phyloP scores from a whole-genome alignment of 176 grass and related monocot genomes.

The Musa acuminata region DNA sequence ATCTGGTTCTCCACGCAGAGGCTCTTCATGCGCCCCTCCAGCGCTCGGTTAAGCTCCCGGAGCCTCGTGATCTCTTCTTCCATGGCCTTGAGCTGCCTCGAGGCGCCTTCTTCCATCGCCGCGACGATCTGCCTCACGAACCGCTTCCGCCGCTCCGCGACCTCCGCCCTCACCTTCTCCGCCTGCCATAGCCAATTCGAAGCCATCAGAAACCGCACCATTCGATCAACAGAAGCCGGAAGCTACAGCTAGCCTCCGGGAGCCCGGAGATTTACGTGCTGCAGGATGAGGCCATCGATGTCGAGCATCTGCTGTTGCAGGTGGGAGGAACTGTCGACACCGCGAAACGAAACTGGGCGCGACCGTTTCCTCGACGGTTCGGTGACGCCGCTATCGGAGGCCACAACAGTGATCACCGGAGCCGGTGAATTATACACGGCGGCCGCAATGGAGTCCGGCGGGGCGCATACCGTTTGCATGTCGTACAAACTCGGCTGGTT shows the following conservation, averaged over 20 bases:
- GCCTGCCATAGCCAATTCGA: conserved; percentile 27
- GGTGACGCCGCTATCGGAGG: conserved; percentile 34
- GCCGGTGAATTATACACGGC: background rate
- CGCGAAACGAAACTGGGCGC: background rate
- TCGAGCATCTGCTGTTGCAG: conserved; percentile 50
- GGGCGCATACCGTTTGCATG: background rate
- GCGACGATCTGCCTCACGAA: conserved; percentile 23
- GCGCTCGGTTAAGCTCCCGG: conserved; percentile 38
- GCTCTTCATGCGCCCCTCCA: conserved; percentile 41
- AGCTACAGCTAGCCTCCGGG: too few relatives aligned
- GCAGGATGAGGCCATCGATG: conserved; percentile 43
- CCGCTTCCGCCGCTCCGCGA: conserved; percentile 35
- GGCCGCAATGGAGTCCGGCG: background rate
- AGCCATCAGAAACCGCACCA: background rate
- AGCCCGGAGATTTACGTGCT: conserved; percentile 37
- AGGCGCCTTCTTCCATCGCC: conserved; percentile 30
- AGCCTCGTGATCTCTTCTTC: conserved; percentile 50
- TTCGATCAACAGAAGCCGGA: background rate
- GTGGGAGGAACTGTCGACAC: conserved; percentile 18
- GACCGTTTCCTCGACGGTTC: background rate
- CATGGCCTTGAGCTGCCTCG: conserved; percentile 40
- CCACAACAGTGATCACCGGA: conserved; percentile 5
- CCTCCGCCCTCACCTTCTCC: conserved; percentile 31
- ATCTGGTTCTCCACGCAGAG: conserved; percentile 45
- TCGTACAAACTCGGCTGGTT: background rate